Conservation (phyloP, 805 yeast genomes). For the Blastobotrys terrestris region DNA sequence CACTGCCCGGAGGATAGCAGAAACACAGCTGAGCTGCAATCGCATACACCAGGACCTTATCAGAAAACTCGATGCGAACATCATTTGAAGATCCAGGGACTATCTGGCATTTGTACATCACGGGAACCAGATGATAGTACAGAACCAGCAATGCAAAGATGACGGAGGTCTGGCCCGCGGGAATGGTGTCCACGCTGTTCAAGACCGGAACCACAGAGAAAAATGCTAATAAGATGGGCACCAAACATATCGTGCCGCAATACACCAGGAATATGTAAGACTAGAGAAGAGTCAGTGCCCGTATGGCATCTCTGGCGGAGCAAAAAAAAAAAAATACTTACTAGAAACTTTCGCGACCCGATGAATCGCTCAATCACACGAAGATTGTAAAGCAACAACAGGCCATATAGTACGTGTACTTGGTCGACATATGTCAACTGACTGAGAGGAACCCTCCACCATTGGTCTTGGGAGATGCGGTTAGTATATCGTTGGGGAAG, state of each 20-base stretch:
- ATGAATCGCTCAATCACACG: slow-evolving; percentile 35
- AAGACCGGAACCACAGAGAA: slow-evolving; percentile 15
- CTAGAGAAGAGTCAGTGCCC: background rate
- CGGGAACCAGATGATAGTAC: slow-evolving; percentile 35
- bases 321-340: no score
- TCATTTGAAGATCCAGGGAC: slow-evolving; percentile 14
- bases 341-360: slow-evolving; percentile 33
- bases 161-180: slow-evolving; percentile 34
- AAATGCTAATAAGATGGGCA: slow-evolving; percentile 19
- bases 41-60: slow-evolving; percentile 33
- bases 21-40: slow-evolving; percentile 29
- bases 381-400: slow-evolving; percentile 34
- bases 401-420: slow-evolving; percentile 33
- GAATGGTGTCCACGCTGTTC: slow-evolving; percentile 13
- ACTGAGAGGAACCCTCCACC: slow-evolving; percentile 32
- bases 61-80: slow-evolving; percentile 24
- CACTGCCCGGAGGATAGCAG: slow-evolving; percentile 2
- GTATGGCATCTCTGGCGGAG: no score
- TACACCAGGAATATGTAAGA: slow-evolving; percentile 25
- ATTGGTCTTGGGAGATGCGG: no score
- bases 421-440: slow-evolving; percentile 29
- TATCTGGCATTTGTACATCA: slow-evolving; percentile 34
- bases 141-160: slow-evolving; percentile 33
- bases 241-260: slow-evolving; percentile 15
- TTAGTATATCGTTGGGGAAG: no score